Evolutionary conservation across 2,329 filamentous ascomycete genomes (phyloP).

Genomic region (Sclerotiophoma versabilis): DNA sequence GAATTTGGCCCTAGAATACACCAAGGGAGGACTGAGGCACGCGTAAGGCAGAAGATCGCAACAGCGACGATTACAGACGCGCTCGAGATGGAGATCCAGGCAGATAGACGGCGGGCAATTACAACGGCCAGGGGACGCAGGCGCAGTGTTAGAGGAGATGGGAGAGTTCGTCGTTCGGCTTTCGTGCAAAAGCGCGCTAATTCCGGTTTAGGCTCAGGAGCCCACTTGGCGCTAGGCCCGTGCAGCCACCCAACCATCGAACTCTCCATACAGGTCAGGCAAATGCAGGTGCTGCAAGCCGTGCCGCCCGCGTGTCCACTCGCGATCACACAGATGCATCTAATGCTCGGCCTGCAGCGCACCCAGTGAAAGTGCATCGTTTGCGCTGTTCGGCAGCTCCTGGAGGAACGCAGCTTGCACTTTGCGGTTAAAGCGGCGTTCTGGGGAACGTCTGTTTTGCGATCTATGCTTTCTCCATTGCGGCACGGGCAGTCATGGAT

Average conservation of each 20-base stretch:
- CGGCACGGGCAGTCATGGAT: conserved; percentile 15
- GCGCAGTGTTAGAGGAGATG: conserved; percentile 14
- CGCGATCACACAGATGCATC: conserved; percentile 5
- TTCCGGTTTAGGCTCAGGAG: background rate
- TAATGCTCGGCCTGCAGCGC: conserved; percentile 1
- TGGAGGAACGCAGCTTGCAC: background rate
- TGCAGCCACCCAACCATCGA: background rate
- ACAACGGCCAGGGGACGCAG: conserved; percentile 15
- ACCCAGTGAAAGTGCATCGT: background rate
- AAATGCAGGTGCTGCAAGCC: conserved; percentile 16
- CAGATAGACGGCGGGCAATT: conserved; percentile 7
- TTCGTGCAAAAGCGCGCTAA: conserved; percentile 9
- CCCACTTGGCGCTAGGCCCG: conserved; percentile 3
- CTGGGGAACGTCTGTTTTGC: conserved; percentile 1
- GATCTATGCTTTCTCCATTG: conserved; percentile 19
- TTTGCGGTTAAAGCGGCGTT: conserved; percentile 13
- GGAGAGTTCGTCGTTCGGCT: conserved; percentile 15
- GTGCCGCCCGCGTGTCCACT: conserved; percentile 10
- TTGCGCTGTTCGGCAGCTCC: background rate
- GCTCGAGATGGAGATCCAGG: conserved; percentile 10
- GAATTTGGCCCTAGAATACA: conserved; percentile 1
- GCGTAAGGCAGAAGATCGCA: conserved; percentile 8
- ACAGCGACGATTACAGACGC: conserved; percentile 28
- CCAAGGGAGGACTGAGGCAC: conserved; percentile 27
- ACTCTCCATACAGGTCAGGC: conserved; percentile 13